A percentile compares a stretch with the other conserved stretches of the same genome.
Evolutionary conservation across 768 basidiomycete genomes (phyloP).

Genomic region (Psilocybe tampanensis): DNA sequence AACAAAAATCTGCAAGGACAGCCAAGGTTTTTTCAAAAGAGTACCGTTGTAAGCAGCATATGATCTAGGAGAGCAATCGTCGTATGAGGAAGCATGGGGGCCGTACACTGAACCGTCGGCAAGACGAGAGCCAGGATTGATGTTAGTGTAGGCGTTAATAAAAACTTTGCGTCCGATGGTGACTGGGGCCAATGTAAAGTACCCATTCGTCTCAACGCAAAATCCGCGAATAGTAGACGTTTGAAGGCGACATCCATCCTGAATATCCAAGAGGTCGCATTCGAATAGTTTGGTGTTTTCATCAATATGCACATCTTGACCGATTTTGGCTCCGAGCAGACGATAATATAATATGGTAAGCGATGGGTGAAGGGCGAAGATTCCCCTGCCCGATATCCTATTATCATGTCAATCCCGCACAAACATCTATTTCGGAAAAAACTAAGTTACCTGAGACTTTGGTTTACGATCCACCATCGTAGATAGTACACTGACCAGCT

Average conservation of each 20-base stretch:
- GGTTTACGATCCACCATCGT: conserved; percentile 48
- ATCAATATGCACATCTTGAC: conserved; percentile 40
- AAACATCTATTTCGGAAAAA: neutral
- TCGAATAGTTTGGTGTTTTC: conserved; percentile 43
- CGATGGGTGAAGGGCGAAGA: conserved; percentile 41
- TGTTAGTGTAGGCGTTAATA: conserved; percentile 46
- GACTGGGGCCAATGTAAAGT: conserved; percentile 41
- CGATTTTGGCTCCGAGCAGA: conserved; percentile 46
- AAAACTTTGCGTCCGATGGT: conserved; percentile 39
- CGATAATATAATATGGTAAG: conserved; percentile 45
- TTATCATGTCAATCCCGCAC: neutral
- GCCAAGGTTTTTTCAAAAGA: conserved; percentile 30
- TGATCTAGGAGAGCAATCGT: conserved; percentile 35
- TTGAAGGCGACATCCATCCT: conserved; percentile 47
- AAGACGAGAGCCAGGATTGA: conserved; percentile 42
- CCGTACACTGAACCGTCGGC: conserved; percentile 41
- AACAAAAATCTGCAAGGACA: conserved; percentile 35
- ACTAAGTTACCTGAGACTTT: conserved; percentile 29
- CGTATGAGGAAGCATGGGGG: conserved; percentile 48
- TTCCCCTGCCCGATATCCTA: conserved; percentile 41
- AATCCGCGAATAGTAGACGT: conserved; percentile 42
- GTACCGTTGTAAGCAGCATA: conserved; percentile 45
- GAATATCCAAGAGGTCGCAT: conserved; percentile 44
- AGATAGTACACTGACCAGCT: conserved; percentile 45
- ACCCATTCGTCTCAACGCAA: conserved; percentile 46